Conservation (phyloP, 169 alveolate species). For the Theileria equi region DNA sequence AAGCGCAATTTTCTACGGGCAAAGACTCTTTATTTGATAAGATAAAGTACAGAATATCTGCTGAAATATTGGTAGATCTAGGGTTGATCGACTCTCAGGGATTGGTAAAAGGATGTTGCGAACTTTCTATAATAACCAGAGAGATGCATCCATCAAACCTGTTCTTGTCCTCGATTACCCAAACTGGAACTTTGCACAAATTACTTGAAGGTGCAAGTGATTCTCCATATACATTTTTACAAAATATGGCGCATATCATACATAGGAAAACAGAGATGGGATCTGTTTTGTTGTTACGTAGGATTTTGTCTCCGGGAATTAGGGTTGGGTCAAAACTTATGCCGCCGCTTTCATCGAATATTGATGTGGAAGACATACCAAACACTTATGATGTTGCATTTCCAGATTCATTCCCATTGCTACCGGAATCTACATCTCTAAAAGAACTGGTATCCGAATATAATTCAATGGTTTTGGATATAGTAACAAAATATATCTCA, state of each 20-base stretch:
- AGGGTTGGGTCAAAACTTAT: conserved; percentile 23
- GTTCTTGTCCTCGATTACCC: conserved; percentile 52
- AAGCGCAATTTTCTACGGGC: background rate
- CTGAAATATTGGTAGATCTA: conserved; percentile 64
- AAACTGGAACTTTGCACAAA: conserved; percentile 26
- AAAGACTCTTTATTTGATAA: conserved; percentile 5
- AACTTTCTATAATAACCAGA: conserved; percentile 62
- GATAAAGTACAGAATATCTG: conserved; percentile 31
- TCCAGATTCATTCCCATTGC: conserved; percentile 60
- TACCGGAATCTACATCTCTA: conserved; percentile 8
- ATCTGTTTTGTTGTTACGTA: conserved; percentile 16
- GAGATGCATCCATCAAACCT: conserved; percentile 66
- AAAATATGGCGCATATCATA: background rate
- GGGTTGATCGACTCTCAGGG: conserved; percentile 71
- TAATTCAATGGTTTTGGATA: conserved; percentile 13
- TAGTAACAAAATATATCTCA: conserved; percentile 36
- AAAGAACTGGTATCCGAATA: conserved; percentile 19
- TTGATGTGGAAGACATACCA: background rate
- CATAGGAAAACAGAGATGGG: conserved; percentile 44
- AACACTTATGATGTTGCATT: conserved; percentile 10
- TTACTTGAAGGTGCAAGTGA: background rate
- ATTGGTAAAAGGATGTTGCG: conserved; percentile 64
- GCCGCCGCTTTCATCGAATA: conserved; percentile 5
- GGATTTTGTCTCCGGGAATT: conserved; percentile 33
- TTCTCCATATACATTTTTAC: background rate